A percentile compares a stretch with the other conserved stretches of the same genome.
Conservation (phyloP, 768 basidiomycete species). For the Neoboletus brunneissimus region DNA sequence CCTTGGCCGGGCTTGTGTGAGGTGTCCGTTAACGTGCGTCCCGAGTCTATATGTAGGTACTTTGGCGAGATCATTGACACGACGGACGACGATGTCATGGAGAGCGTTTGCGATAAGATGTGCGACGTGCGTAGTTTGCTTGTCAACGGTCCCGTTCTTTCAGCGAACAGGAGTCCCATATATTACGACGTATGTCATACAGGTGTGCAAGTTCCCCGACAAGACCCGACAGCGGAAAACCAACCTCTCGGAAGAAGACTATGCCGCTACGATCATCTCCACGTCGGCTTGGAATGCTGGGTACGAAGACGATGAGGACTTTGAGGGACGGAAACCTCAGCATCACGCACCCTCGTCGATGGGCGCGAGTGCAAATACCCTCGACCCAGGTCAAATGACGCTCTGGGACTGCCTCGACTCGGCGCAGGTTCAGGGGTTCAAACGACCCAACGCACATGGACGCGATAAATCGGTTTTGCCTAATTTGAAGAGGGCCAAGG, state of each 20-base stretch:
- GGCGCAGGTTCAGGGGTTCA: slow-evolving; percentile 19
- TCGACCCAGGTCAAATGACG: slow-evolving; percentile 18
- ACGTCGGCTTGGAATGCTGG: slow-evolving; percentile 17
- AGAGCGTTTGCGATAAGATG: slow-evolving; percentile 67
- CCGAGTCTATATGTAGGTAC: slow-evolving; percentile 71
- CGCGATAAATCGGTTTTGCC: slow-evolving; percentile 11
- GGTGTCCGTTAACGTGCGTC: not conserved
- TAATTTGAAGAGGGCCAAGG: slow-evolving; percentile 22
- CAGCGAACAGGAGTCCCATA: not conserved
- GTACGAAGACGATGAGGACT: slow-evolving; percentile 30
- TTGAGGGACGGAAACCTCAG: not conserved
- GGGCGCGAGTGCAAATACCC: not conserved
- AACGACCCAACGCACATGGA: slow-evolving; percentile 20
- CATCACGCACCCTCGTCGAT: slow-evolving; percentile 1
- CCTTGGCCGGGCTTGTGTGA: not conserved
- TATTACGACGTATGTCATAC: not conserved
- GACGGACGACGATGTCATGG: slow-evolving; percentile 41
- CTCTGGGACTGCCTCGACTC: slow-evolving; percentile 21
- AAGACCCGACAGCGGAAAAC: slow-evolving; percentile 51
- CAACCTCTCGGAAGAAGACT: slow-evolving; percentile 46
- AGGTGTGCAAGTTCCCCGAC: slow-evolving; percentile 81
- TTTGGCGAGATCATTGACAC: slow-evolving; percentile 70
- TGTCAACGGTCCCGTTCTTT: not conserved
- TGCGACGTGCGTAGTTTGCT: slow-evolving; percentile 61
- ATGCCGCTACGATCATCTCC: slow-evolving; percentile 26